These are phyloP conservation scores for Hevea brasiliensis DNA, from an alignment of 345 rosid genomes.

Conservation along the genomic window DNA sequence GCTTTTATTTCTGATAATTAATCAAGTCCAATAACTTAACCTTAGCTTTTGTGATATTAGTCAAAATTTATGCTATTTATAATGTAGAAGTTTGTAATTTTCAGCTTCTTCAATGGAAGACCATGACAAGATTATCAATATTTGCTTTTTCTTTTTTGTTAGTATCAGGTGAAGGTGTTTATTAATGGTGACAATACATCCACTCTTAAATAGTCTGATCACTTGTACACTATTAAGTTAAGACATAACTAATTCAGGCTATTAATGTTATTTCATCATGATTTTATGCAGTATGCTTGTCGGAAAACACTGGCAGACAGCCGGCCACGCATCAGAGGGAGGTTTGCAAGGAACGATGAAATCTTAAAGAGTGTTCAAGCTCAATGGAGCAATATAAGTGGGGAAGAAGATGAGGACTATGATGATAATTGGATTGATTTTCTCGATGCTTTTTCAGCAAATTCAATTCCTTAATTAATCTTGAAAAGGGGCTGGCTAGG, in stretches of 20 bases:
- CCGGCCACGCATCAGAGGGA: slow-evolving; percentile 89
- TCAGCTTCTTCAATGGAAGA: no score
- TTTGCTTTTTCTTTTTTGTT: no score
- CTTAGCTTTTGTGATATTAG: not conserved
- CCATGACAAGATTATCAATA: no score
- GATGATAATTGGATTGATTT: slow-evolving; percentile 65
- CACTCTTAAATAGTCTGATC: no score
- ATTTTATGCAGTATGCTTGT: slow-evolving; percentile 64
- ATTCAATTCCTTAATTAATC: slow-evolving; percentile 44
- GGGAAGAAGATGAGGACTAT: slow-evolving; percentile 58
- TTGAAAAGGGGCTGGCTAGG: not conserved
- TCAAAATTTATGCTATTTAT: no score
- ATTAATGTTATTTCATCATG: no score
- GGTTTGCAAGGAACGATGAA: slow-evolving; percentile 90
- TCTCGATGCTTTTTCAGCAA: slow-evolving; percentile 59
- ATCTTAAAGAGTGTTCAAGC: slow-evolving; percentile 47
- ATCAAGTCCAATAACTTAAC: not conserved
- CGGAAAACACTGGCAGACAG: slow-evolving; percentile 96
- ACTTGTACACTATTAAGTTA: no score
- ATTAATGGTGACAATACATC: no score
- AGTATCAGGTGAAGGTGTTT: no score
- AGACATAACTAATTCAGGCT: no score
- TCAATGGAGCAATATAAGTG: slow-evolving; percentile 40
- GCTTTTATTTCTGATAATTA: not conserved
- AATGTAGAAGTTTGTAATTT: no score